Evolutionary conservation across 805 yeast species (phyloP).

Genomic region (Cyberlindnera veronae): DNA sequence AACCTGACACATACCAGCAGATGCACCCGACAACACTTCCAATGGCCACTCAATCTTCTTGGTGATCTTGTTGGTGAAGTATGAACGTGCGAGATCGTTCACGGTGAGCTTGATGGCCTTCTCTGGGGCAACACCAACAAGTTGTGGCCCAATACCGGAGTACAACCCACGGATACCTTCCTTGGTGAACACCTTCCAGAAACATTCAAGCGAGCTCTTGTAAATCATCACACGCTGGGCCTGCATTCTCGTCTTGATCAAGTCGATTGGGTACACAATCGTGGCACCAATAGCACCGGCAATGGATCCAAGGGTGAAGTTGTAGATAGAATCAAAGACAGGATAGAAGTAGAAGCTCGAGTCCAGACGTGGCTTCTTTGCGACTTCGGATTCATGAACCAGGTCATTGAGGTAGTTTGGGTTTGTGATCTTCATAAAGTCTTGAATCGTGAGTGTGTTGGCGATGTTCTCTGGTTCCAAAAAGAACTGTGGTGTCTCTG

Average conservation of each 20-base stretch:
- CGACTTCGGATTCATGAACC: constrained; percentile 17
- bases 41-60: constrained; percentile 49
- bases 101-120: constrained; percentile 95
- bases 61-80: constrained; percentile 51
- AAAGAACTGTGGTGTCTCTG: constrained; percentile 13
- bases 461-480: constrained; percentile 12
- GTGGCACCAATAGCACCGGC: constrained; percentile 99
- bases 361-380: constrained; percentile 15
- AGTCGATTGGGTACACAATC: constrained; percentile 92
- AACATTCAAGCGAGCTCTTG: constrained; percentile 82
- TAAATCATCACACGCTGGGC: constrained; percentile 80
- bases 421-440: constrained; percentile 38
- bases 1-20: constrained; percentile 97
- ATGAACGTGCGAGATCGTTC: constrained; percentile 79
- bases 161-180: constrained; percentile 88
- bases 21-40: constrained; percentile 86
- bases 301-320: constrained; percentile 84
- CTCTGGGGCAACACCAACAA: constrained; percentile 97
- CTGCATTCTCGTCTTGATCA: constrained; percentile 96
- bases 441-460: constrained; percentile 29
- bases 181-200: constrained; percentile 63
- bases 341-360: constrained; percentile 45
- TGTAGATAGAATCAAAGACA: constrained; percentile 82
- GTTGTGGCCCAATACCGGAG: constrained; percentile 90
- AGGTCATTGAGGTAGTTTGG: constrained; percentile 35